Percentiles rank a stretch among this genome's conserved stretches.
Conservation (phyloP, 2,329 filamentous ascomycete species). For the Pseudogymnoascus sp. region DNA sequence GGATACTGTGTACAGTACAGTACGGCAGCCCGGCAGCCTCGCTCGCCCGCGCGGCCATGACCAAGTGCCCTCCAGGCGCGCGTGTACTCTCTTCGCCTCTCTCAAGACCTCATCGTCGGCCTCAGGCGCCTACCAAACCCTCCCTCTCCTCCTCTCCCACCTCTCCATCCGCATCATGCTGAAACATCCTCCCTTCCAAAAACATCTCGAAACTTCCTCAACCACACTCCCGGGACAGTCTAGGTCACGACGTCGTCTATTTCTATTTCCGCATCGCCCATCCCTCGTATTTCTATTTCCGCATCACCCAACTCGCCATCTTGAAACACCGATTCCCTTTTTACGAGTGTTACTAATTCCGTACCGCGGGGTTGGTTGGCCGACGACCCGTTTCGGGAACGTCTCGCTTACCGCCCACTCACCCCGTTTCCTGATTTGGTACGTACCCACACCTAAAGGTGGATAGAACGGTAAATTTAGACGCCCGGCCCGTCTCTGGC, state of each 20-base stretch:
- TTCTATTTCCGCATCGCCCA: not conserved
- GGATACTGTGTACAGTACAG: not conserved
- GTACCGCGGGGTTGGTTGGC: not conserved
- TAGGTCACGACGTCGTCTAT: not conserved
- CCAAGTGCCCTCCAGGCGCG: not conserved
- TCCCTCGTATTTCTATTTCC: not conserved
- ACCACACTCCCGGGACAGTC: not conserved
- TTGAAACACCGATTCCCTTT: too few relatives aligned
- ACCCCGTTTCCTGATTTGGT: not conserved
- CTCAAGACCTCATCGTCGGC: not conserved
- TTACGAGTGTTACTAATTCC: too few relatives aligned
- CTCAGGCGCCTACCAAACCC: not conserved
- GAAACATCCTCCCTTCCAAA: not conserved
- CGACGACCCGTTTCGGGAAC: not conserved
- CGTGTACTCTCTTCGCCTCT: not conserved
- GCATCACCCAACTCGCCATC: not conserved
- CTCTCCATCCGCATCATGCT: not conserved
- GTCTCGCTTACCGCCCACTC: slow-evolving; percentile 1
- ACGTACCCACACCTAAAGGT: not conserved
- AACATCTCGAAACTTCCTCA: not conserved
- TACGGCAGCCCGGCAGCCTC: not conserved
- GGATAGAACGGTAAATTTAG: not conserved
- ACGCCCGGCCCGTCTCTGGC: not conserved
- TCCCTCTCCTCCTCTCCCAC: not conserved
- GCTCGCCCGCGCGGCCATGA: not conserved